Conservation (phyloP, 129 eudicot species). For the Scalesia atractyloides region DNA sequence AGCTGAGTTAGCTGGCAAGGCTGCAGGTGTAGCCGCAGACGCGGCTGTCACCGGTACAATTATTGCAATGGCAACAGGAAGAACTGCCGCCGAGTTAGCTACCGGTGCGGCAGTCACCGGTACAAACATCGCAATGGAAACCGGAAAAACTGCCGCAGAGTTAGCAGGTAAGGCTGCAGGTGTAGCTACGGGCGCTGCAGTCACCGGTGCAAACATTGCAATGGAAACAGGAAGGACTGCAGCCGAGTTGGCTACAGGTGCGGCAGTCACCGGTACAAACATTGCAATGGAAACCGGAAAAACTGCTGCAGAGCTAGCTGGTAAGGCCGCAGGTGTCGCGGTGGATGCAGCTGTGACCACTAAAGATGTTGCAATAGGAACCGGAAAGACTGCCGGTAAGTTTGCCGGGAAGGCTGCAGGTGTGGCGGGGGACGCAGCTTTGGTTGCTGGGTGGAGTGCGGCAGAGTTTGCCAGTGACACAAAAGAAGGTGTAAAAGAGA, state of each 20-base stretch:
- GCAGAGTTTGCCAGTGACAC: neutral
- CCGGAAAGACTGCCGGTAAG: no score
- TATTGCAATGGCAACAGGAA: neutral
- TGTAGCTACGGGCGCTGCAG: neutral
- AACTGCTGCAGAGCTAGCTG: conserved; percentile 8
- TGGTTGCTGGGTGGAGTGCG: no score
- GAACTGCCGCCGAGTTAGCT: neutral
- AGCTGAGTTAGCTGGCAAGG: neutral
- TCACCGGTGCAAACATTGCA: neutral
- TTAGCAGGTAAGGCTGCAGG: no score
- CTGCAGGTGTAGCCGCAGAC: neutral
- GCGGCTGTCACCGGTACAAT: no score
- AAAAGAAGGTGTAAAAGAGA: neutral
- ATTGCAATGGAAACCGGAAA: neutral
- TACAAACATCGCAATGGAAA: no score
- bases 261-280: neutral
- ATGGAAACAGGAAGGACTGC: conserved; percentile 1
- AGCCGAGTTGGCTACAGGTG: conserved; percentile 9
- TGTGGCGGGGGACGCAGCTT: no score
- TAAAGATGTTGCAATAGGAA: no score
- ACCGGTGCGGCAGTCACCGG: no score
- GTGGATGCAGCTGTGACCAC: neutral
- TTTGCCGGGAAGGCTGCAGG: no score
- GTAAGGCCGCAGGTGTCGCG: conserved; percentile 30
- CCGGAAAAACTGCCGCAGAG: no score